Evolutionary conservation across 2,329 filamentous ascomycete genomes (phyloP).

Genomic region (Cercospora janseana): DNA sequence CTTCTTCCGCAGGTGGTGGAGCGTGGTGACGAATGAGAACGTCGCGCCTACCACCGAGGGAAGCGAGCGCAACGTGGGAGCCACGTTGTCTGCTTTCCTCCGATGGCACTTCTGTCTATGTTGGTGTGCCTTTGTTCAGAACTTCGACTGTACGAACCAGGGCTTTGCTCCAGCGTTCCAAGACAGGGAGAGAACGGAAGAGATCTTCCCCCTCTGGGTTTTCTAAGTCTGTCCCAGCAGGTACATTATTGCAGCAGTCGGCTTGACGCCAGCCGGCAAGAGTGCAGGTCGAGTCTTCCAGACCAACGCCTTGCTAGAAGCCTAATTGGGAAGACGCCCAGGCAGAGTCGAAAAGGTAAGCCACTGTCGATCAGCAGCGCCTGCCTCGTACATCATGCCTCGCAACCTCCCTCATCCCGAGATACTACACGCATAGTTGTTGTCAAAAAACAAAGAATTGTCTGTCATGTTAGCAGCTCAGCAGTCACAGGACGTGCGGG

Average conservation of each 20-base stretch:
- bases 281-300: not conserved
- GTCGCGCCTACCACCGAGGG: not conserved
- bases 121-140: not conserved
- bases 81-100: not conserved
- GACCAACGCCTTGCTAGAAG: conserved; percentile 4
- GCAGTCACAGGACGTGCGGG: not conserved
- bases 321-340: not conserved
- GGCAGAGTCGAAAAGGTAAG: conserved; percentile 1
- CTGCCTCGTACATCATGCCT: not conserved
- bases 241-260: not conserved
- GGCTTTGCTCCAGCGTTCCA: not conserved
- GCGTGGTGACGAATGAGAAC: conserved; percentile 1
- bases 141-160: not conserved
- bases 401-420: not conserved
- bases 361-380: not conserved
- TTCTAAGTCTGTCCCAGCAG: not conserved
- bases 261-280: not conserved
- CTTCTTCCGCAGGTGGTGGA: not conserved
- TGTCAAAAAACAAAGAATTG: not conserved
- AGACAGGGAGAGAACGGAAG: not conserved
- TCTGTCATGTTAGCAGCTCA: conserved; percentile 13
- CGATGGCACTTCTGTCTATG: not conserved
- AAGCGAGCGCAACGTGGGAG: conserved; percentile 6
- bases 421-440: not conserved
- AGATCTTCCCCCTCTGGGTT: not conserved